Evolutionary conservation across 257 asterid species (phyloP), one percentile per base, ranked within the genome.

Genomic region (Echium plantagineum): DNA sequence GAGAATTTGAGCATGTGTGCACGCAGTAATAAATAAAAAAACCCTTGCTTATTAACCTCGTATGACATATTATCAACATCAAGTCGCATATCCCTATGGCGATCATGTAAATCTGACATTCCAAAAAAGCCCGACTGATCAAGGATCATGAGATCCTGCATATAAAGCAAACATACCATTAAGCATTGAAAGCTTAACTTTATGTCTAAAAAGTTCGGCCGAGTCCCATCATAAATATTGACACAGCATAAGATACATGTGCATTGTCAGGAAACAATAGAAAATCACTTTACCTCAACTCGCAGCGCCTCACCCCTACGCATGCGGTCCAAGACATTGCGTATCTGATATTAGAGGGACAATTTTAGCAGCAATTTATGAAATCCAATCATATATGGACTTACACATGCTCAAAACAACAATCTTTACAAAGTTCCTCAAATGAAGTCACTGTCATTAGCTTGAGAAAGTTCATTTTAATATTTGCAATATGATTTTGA

Each of bases 291-390:
- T 66, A 87, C 98, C 98, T 93, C 98, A 17, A 85, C 57, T 67
- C 97, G 80, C 78, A 89, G 74, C 59, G 81, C 86, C 70, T 93
- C 98, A 31, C 96, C 97, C 60, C 98, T 78, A 59, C 97, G 83
- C 98, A 93, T 86, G 71, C 81, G 90, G 68, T 84, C 96, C 78
- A 93, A 69, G 62, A 93, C 97, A 69, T 76, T 93, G 75, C 98
- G 95, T 61, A 93, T 86, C 94, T 88, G 95, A 83, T 42, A 4
- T 42, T 42, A 42, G 49, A 42, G 10, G 10, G 49, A 42, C 49
- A 10, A 42, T 42, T 24, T 42, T 42, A 42, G 16, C 49, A 12
- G 49, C 49, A 10, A 13, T 42, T 5, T 42, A 35, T 2, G 47
- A 7, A 35, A 8, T 35, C 47, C 15, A 1, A 35, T 7, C 0